Percentiles rank a stretch among this genome's conserved stretches.
phyloP scores from a whole-genome alignment of 2,329 filamentous ascomycete genomes.

The Ascochyta koolunga region DNA sequence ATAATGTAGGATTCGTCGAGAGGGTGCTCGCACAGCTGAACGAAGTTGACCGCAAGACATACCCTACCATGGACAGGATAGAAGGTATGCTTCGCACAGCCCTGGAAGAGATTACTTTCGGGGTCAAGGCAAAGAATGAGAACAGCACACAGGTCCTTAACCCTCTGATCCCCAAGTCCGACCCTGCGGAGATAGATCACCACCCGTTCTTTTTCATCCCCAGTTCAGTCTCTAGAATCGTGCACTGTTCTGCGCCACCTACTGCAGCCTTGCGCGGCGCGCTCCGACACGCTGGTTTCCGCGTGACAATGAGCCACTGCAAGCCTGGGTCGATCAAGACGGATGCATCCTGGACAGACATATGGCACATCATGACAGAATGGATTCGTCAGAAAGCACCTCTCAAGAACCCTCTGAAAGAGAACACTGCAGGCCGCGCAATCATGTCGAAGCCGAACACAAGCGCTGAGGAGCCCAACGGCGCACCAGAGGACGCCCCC shows the following conservation, averaged over 20 bases:
- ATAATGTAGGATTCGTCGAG: slow-evolving; percentile 82
- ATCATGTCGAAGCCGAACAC: slow-evolving; percentile 60
- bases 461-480: slow-evolving; percentile 5
- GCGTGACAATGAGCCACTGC: slow-evolving; percentile 84
- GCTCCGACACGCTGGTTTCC: slow-evolving; percentile 78
- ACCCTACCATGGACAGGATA: slow-evolving; percentile 80
- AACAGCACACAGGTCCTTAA: slow-evolving; percentile 36
- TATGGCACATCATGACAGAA: slow-evolving; percentile 94
- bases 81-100: slow-evolving; percentile 92
- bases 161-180: slow-evolving; percentile 47
- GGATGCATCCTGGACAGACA: slow-evolving; percentile 83
- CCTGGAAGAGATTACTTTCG: slow-evolving; percentile 69
- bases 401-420: slow-evolving; percentile 74
- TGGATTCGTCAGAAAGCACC: slow-evolving; percentile 84
- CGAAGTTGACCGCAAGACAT: slow-evolving; percentile 68
- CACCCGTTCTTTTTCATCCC: slow-evolving; percentile 89
- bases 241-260: slow-evolving; percentile 82
- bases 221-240: slow-evolving; percentile 72
- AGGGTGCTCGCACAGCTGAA: slow-evolving; percentile 77
- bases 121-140: slow-evolving; percentile 25
- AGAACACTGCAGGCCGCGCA: slow-evolving; percentile 72
- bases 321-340: slow-evolving; percentile 92
- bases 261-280: slow-evolving; percentile 82
- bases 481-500: slow-evolving; percentile 3
- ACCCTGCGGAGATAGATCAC: slow-evolving; percentile 62